Evolutionary conservation across 2,329 filamentous ascomycete genomes (phyloP).

Genomic region (Blastomyces parvus): DNA sequence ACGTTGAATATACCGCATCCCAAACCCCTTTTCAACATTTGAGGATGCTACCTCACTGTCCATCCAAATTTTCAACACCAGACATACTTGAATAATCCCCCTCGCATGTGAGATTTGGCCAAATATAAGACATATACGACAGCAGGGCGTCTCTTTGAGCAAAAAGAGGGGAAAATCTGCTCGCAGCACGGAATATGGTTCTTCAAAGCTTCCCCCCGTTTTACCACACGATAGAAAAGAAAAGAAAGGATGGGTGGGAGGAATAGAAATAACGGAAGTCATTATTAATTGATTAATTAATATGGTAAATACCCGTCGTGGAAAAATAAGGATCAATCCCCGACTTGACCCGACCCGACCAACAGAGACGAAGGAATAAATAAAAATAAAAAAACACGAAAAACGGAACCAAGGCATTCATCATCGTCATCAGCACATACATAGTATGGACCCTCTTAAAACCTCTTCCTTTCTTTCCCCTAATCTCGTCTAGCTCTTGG

Average conservation of each 20-base stretch:
- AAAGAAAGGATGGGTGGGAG: too few species aligned
- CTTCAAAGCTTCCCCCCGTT: too few species aligned
- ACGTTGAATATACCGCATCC: not conserved
- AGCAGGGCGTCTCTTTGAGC: too few species aligned
- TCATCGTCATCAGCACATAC: not conserved
- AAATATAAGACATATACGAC: not conserved
- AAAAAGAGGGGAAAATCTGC: too few species aligned
- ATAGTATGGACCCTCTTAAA: too few species aligned
- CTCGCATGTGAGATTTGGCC: not conserved
- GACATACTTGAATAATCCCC: not conserved
- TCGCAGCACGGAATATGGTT: too few species aligned
- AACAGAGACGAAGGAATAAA: not conserved
- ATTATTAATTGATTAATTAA: too few species aligned
- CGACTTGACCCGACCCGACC: not conserved
- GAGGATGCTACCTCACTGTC: too few species aligned
- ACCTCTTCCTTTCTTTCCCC: not conserved
- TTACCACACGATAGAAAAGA: too few species aligned
- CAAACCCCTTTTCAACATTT: not conserved
- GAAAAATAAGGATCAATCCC: too few species aligned
- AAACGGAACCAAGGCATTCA: conserved; percentile 12
- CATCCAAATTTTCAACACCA: not conserved
- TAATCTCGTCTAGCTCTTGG: not conserved
- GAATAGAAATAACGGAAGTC: too few species aligned
- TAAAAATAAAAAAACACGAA: not conserved
- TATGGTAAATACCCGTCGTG: too few species aligned